Base-by-base conservation (phyloP, 805 yeast genomes). In the Candida maesae region DNA sequence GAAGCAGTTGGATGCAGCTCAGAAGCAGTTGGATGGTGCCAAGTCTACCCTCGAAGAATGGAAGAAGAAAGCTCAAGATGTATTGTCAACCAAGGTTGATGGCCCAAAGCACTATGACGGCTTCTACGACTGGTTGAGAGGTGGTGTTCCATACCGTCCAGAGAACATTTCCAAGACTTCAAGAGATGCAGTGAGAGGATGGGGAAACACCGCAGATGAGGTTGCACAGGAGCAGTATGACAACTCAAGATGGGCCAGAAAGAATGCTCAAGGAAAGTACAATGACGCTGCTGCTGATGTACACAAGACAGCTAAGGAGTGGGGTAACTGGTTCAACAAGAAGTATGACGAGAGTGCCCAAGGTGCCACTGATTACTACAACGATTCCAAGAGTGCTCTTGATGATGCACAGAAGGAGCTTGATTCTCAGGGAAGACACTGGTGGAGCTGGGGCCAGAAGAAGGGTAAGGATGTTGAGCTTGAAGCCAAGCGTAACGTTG, bases 191-290 rank as follows among this genome's bases (percentile, higher is more conserved):
- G 56, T 69, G 9, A 59, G 65, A 39, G 76, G 76, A 4, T 71
- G 74, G 73, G 75, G 76, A 15, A 70, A 67, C 35, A 53, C 59
- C 35, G 77, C 76, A 5, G 56, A 65, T 11, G 64, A 59, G 25
- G 63, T 68, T 43, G 69, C 78, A 2, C 55, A 58, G 13, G 78
- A 73, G 18, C 70, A 70, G 46, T 56, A 62, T 14, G 58, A 59
- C 5, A 50, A 48, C 14, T 47, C 48, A 10, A 45, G 32, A 14
- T 20, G 35, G 21, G 35, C 37, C n/a, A 37, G 39, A 21, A 28
- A 36, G 14, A 15, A 24, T 4, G 31, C 30, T 13, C 23, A 41
- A 23, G 44, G 45, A 14, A 26, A 39, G 14, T 37, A 32, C 33
- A 25, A 33, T 14, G 38, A 37, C 7, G 23, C 46, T 0, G 27